Evolutionary conservation across 768 basidiomycete genomes (phyloP).

Genomic region (Serendipita sp.): DNA sequence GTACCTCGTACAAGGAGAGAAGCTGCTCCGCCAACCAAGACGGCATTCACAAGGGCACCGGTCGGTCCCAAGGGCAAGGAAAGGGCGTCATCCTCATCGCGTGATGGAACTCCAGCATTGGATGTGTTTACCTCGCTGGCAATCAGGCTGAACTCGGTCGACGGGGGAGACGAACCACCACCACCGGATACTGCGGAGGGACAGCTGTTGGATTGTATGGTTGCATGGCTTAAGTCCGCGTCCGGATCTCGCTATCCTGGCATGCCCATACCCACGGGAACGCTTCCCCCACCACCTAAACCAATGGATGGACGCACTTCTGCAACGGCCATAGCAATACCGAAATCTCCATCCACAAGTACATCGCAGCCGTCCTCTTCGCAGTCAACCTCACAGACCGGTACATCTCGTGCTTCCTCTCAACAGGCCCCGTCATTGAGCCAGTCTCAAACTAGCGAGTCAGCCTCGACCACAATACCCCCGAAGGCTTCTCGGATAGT

Average conservation of each 20-base stretch:
- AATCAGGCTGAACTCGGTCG: neutral
- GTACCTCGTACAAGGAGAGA: neutral
- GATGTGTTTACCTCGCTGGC: neutral
- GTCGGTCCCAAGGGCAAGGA: neutral
- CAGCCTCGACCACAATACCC: neutral
- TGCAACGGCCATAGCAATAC: neutral
- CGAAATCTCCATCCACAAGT: neutral
- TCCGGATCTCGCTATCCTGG: neutral
- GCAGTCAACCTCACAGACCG: neutral
- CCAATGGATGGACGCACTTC: neutral
- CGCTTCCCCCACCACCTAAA: too few relatives aligned
- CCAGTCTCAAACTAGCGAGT: neutral
- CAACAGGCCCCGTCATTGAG: neutral
- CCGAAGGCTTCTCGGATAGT: neutral
- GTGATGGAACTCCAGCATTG: neutral
- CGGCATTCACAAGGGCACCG: neutral
- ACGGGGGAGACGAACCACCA: neutral
- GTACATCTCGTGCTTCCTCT: neutral
- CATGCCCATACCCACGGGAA: too few relatives aligned
- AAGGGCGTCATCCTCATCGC: neutral
- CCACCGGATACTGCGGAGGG: constrained; percentile 2
- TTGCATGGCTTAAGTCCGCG: neutral
- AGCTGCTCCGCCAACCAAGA: neutral
- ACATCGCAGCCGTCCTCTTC: neutral
- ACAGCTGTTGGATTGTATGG: neutral